Evolutionary conservation across 106 monocot species (phyloP), one percentile per base, ranked within the genome.

Genomic region (Dendrobium officinale): DNA sequence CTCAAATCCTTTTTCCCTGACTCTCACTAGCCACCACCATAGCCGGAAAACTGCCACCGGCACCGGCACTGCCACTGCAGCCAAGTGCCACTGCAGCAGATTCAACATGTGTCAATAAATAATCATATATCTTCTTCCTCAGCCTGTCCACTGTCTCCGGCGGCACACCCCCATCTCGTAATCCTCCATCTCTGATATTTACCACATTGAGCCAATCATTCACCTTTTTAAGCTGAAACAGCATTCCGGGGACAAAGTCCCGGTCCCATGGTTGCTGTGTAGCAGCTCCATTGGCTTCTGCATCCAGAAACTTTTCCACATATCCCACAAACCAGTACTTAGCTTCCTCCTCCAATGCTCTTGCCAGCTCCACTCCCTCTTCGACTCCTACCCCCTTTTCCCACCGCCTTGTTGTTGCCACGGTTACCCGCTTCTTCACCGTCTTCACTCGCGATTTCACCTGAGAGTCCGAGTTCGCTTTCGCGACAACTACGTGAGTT

Each of bases 111-210:
- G 87, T 77, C 19, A 96, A 84, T 22, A 96, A 86, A 82, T 96
- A 96, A 48, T 92, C 93, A 48, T 96, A 96, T 47, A 96, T 96
- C 80, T 96, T 96, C 86, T 93, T 96, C 85, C 92, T 88, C 54
- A 96, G 42, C 74, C 83, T 68, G 47, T 92, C 87, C 1, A 93
- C 79, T 3, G 86, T 93, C 83, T 93, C 96, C 9, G 70, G 61
- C 9, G 85, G 82, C 26, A 4, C 75, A 22, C 51, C 51, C 3
- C 40, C 81, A 19, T 78, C 84, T 3, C 11, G 76, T 67, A 44
- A 2, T 31, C 75, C 61, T 9, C 22, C 75, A 44, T 82, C 81
- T 15, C 26, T 20, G 45, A 1, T 47, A 15, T 6, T 16, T 4
- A 67, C 47, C 16, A 9, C 80, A 18, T 89, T 94, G 27, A 98